phyloP scores from a whole-genome alignment of 2,329 filamentous ascomycete species.

The Alternaria panax region DNA sequence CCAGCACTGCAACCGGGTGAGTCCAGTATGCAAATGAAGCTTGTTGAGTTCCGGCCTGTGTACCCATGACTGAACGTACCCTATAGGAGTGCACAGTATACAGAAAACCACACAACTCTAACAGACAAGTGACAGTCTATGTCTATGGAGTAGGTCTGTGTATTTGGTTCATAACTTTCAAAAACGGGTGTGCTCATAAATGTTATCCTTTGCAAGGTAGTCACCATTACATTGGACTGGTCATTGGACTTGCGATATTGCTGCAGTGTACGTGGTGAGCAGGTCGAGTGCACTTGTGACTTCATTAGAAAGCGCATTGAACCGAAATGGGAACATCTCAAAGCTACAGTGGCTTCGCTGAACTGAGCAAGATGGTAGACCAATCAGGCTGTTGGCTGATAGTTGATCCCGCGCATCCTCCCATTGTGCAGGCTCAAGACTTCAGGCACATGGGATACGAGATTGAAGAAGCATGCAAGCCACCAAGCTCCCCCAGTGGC shows the following conservation, averaged over 20 bases:
- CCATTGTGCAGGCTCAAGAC: background rate
- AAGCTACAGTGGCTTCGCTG: background rate
- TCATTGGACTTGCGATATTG: background rate
- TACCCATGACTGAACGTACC: background rate
- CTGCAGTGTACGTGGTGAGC: background rate
- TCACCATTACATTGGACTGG: background rate
- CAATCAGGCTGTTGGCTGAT: background rate
- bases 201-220: background rate
- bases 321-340: background rate
- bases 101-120: background rate
- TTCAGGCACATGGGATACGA: slow-evolving; percentile 2
- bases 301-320: background rate
- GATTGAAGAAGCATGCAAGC: background rate
- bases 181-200: background rate
- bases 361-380: background rate
- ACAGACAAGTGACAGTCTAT: background rate
- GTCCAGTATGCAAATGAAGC: background rate
- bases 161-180: background rate
- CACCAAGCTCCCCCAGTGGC: background rate
- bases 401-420: background rate
- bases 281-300: background rate
- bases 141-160: background rate
- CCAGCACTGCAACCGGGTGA: background rate
- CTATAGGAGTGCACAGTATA: background rate
- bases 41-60: background rate